phyloP scores from a whole-genome alignment of 2,329 filamentous ascomycete genomes.

The Alternaria sp. region DNA sequence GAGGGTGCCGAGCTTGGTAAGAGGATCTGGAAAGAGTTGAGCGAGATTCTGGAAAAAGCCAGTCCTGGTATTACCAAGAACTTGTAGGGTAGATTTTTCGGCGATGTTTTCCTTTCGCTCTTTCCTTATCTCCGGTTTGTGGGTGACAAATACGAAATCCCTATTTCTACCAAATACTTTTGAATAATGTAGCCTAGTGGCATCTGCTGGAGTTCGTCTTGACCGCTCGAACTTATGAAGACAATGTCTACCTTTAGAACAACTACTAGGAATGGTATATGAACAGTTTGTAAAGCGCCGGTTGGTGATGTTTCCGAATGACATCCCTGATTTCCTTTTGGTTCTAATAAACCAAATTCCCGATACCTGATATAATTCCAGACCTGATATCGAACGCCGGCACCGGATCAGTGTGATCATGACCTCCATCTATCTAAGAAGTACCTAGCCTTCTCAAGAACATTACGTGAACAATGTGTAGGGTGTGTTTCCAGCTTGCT shows the following conservation, averaged over 20 bases:
- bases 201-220: background rate
- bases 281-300: background rate
- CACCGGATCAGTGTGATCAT: background rate
- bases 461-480: conserved; percentile 1
- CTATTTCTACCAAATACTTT: background rate
- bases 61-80: conserved; percentile 27
- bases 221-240: background rate
- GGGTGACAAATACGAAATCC: background rate
- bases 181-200: background rate
- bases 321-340: background rate
- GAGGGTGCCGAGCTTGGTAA: conserved; percentile 44
- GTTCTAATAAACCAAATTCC: background rate
- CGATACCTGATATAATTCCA: background rate
- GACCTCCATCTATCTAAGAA: conserved; percentile 9
- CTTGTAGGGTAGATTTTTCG: background rate
- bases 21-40: conserved; percentile 50
- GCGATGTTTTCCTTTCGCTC: background rate
- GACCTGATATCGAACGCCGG: background rate
- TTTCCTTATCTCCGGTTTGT: background rate
- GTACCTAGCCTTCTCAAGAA: conserved; percentile 5
- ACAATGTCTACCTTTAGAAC: background rate
- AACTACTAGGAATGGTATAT: background rate
- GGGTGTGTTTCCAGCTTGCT: conserved; percentile 6
- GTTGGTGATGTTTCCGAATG: background rate
- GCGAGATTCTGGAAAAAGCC: conserved; percentile 46